Conservation (phyloP, 2,329 filamentous ascomycete species). For the Diaporthe aspalathi region DNA sequence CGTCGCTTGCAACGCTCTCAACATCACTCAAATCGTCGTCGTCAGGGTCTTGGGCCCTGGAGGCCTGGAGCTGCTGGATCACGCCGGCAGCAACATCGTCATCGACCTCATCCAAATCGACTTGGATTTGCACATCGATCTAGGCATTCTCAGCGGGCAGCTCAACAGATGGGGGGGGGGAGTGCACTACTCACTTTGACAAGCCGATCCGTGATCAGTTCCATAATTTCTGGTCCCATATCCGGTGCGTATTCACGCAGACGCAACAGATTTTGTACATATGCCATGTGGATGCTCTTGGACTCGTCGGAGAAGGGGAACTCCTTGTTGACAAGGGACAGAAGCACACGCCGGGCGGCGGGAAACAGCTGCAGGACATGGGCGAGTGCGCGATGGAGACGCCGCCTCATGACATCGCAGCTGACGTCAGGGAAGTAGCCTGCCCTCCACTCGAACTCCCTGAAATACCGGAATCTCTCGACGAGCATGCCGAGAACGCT, state of each 20-base stretch:
- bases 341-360: slow-evolving; percentile 77
- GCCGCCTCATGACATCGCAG: slow-evolving; percentile 73
- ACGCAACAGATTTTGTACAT: slow-evolving; percentile 84
- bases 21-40: slow-evolving; percentile 70
- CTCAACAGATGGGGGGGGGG: neutral
- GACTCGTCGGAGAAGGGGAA: slow-evolving; percentile 84
- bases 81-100: slow-evolving; percentile 85
- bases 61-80: slow-evolving; percentile 60
- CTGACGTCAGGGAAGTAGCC: slow-evolving; percentile 69
- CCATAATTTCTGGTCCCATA: slow-evolving; percentile 82
- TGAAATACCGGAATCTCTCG: slow-evolving; percentile 74
- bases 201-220: slow-evolving; percentile 84
- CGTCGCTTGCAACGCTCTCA: slow-evolving; percentile 78
- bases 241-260: slow-evolving; percentile 83
- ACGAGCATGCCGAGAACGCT: slow-evolving; percentile 84
- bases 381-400: slow-evolving; percentile 80
- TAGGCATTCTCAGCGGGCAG: slow-evolving; percentile 31
- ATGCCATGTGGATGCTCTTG: slow-evolving; percentile 84
- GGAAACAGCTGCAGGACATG: slow-evolving; percentile 86
- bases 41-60: slow-evolving; percentile 58
- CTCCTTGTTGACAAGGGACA: slow-evolving; percentile 72
- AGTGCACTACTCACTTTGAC: slow-evolving; percentile 66
- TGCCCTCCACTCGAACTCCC: slow-evolving; percentile 59
- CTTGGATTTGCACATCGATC: slow-evolving; percentile 94
- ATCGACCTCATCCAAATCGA: slow-evolving; percentile 91